Conservation (phyloP, 2,329 filamentous ascomycete genomes). For the Cladosporium sp. region DNA sequence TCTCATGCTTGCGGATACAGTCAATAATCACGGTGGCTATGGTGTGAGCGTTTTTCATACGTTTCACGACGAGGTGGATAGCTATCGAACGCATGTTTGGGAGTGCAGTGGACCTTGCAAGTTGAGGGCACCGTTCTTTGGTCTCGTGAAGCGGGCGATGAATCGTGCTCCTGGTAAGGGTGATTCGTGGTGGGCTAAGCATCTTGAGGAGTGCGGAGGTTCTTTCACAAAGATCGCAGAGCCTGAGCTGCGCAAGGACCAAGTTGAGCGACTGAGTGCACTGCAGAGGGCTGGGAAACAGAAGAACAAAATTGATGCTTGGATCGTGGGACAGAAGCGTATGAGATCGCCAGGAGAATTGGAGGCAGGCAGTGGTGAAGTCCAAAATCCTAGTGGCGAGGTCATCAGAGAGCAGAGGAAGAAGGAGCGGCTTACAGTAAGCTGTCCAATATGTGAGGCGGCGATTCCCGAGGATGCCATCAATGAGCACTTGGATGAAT, state of each 20-base stretch:
- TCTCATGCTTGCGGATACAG: conserved; percentile 47
- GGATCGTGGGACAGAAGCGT: conserved; percentile 36
- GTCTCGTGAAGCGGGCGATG: conserved; percentile 50
- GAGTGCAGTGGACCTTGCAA: conserved; percentile 47
- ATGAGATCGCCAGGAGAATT: conserved; percentile 5
- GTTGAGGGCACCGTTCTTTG: conserved; percentile 44
- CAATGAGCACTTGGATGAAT: conserved; percentile 44
- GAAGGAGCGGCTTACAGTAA: conserved; percentile 31
- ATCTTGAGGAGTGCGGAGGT: conserved; percentile 46
- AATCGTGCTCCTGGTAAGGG: conserved; percentile 46
- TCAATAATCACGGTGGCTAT: conserved; percentile 48
- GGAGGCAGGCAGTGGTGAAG: not conserved
- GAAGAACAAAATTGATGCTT: conserved; percentile 48
- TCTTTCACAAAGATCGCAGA: conserved; percentile 45
- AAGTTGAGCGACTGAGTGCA: conserved; percentile 42
- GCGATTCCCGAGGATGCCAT: conserved; percentile 38
- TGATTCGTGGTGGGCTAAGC: conserved; percentile 47
- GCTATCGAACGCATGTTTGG: conserved; percentile 50
- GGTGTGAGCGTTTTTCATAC: conserved; percentile 47
- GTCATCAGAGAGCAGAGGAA: conserved; percentile 14
- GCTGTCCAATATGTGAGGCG: conserved; percentile 45
- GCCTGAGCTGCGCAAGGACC: conserved; percentile 46
- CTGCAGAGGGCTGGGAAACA: conserved; percentile 46
- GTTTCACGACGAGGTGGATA: conserved; percentile 51
- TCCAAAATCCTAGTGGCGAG: not conserved